Evolutionary conservation across 2,329 filamentous ascomycete genomes (phyloP).

Genomic region (Fusarium coicis): DNA sequence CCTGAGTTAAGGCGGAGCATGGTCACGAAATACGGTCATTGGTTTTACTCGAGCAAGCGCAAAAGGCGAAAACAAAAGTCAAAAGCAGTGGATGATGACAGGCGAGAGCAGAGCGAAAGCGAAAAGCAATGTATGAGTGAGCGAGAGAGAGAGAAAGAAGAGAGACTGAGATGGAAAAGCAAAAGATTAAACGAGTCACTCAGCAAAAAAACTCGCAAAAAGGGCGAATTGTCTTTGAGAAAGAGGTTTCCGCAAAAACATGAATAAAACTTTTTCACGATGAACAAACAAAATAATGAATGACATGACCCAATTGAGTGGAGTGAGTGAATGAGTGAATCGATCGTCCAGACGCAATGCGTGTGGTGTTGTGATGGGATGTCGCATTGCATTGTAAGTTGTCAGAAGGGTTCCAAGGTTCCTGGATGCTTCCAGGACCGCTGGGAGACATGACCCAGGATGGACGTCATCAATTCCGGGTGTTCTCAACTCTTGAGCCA

Average conservation of each 20-base stretch:
- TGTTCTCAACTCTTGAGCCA: not conserved
- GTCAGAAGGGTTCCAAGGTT: conserved; percentile 28
- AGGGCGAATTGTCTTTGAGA: conserved; percentile 38
- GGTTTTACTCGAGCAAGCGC: conserved; percentile 23
- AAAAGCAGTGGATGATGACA: conserved; percentile 28
- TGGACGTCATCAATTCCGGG: conserved; percentile 25
- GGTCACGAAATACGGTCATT: conserved; percentile 18
- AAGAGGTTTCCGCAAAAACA: conserved; percentile 41
- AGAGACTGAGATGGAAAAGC: conserved; percentile 10
- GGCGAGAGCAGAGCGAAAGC: conserved; percentile 18
- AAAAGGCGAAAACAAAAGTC: conserved; percentile 37
- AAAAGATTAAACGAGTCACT: conserved; percentile 31
- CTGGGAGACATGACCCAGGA: conserved; percentile 31
- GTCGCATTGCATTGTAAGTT: conserved; percentile 21
- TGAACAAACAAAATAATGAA: not conserved
- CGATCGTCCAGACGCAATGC: conserved; percentile 1
- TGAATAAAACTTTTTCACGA: conserved; percentile 42
- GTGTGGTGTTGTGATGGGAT: conserved; percentile 11
- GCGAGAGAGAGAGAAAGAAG: not conserved
- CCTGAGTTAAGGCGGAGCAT: conserved; percentile 5
- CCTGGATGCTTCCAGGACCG: conserved; percentile 7
- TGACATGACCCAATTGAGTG: not conserved
- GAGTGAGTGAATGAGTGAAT: not conserved
- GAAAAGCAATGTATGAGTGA: conserved; percentile 10
- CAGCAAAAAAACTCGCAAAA: conserved; percentile 44